Evolutionary conservation across 2,329 filamentous ascomycete genomes (phyloP).

Genomic region (Fusarium lyarnte): DNA sequence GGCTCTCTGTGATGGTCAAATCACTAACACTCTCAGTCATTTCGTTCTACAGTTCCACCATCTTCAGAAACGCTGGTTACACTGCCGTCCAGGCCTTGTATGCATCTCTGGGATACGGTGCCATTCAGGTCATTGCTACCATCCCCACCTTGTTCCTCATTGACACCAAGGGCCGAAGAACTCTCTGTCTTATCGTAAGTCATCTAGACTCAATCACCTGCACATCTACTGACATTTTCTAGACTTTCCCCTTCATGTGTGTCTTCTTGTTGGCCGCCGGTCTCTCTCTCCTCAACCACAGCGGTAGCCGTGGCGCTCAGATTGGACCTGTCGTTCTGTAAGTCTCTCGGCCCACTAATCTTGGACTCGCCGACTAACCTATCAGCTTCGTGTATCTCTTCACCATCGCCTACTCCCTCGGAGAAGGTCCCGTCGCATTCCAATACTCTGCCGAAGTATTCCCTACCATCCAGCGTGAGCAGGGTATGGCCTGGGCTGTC

Average conservation of each 20-base stretch:
- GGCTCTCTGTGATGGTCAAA: accelerated
- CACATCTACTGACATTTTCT: neutral
- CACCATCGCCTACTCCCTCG: slow-evolving; percentile 49
- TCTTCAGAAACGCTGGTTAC: slow-evolving; percentile 13
- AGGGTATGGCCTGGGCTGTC: slow-evolving; percentile 53
- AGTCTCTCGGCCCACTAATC: neutral
- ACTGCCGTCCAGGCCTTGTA: neutral
- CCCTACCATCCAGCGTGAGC: slow-evolving; percentile 50
- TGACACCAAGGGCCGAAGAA: slow-evolving; percentile 25
- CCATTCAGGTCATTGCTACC: slow-evolving; percentile 19
- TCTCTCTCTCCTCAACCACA: slow-evolving; percentile 44
- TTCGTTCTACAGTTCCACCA: slow-evolving; percentile 26
- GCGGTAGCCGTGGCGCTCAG: slow-evolving; percentile 25
- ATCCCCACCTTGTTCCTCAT: slow-evolving; percentile 25
- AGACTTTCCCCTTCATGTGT: slow-evolving; percentile 50
- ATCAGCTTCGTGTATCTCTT: slow-evolving; percentile 50
- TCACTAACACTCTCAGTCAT: slow-evolving; percentile 35
- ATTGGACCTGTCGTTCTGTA: slow-evolving; percentile 45
- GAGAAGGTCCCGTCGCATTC: slow-evolving; percentile 51
- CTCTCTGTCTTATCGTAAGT: slow-evolving; percentile 33
- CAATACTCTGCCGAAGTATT: slow-evolving; percentile 53
- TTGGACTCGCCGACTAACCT: neutral
- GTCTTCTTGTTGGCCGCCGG: slow-evolving; percentile 47
- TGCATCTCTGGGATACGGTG: slow-evolving; percentile 26
- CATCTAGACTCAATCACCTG: accelerated